These are phyloP conservation scores for Hymenoscyphus infarciens DNA, from an alignment of 2,329 filamentous ascomycete species.

Conservation along the genomic window DNA sequence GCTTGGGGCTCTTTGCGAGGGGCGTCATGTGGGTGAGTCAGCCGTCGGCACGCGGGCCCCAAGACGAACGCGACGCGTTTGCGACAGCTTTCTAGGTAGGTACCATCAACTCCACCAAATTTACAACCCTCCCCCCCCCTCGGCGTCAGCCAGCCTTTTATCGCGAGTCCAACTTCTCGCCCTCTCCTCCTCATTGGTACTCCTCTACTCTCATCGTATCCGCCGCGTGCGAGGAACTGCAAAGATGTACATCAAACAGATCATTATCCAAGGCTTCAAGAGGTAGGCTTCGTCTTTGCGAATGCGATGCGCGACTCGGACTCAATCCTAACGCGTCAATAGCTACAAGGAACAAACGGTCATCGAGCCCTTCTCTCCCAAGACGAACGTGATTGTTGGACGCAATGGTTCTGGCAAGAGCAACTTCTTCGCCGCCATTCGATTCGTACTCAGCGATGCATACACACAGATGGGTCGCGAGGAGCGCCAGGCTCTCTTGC, in stretches of 20 bases:
- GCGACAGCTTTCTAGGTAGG: not conserved
- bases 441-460: conserved; percentile 95
- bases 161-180: not conserved
- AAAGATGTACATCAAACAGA: conserved; percentile 98
- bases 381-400: conserved; percentile 97
- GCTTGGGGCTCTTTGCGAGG: too few species aligned
- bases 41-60: too few species aligned
- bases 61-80: not conserved
- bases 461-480: conserved; percentile 95
- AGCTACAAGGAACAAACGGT: conserved; percentile 99
- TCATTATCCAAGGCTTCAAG: conserved; percentile 99
- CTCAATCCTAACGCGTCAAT: conserved; percentile 20
- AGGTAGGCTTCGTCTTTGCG: conserved; percentile 53
- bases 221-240: conserved; percentile 13
- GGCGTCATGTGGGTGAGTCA: too few species aligned
- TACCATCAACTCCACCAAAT: not conserved
- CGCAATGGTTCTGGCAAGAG: conserved; percentile 99
- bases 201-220: not conserved
- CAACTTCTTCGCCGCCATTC: conserved; percentile 98
- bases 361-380: conserved; percentile 95
- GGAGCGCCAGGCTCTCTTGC: conserved; percentile 91
- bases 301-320: conserved; percentile 21
- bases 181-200: not conserved
- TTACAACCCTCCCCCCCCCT: not conserved
- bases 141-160: not conserved